phyloP scores from a whole-genome alignment of 192 early-diverging fungal genomes.

The Linnemannia schmuckeri region DNA sequence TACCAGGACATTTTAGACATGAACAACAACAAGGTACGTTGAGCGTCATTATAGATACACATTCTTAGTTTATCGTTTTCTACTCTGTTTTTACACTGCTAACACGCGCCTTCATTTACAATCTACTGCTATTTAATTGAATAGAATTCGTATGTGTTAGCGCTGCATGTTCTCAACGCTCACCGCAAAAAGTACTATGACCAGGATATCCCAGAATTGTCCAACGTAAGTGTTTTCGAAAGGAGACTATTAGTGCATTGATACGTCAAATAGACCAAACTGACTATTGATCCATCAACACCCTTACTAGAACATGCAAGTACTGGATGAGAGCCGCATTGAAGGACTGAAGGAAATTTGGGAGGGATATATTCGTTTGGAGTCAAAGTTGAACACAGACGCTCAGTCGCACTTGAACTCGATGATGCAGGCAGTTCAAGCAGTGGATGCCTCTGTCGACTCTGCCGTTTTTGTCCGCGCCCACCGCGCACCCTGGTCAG shows the following conservation, averaged over 20 bases:
- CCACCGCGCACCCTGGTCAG: slow-evolving; percentile 39
- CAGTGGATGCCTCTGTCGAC: slow-evolving; percentile 68
- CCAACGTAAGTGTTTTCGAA: slow-evolving; percentile 60
- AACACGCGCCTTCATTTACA: not conserved
- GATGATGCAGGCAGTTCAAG: slow-evolving; percentile 43
- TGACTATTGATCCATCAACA: not conserved
- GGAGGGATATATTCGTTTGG: slow-evolving; percentile 61
- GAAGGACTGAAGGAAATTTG: slow-evolving; percentile 68
- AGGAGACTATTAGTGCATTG: not conserved
- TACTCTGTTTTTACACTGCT: not conserved
- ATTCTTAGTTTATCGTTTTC: not conserved
- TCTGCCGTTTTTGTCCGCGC: slow-evolving; percentile 63
- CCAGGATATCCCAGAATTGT: slow-evolving; percentile 70
- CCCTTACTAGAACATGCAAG: slow-evolving; percentile 69
- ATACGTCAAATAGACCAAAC: not conserved
- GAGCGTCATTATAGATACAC: not conserved
- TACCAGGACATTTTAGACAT: slow-evolving; percentile 76
- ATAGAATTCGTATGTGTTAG: slow-evolving; percentile 78
- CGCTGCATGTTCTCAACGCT: slow-evolving; percentile 73
- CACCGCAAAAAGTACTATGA: slow-evolving; percentile 72
- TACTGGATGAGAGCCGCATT: slow-evolving; percentile 67
- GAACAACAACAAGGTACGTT: slow-evolving; percentile 71
- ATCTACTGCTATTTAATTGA: not conserved
- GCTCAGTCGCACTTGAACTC: slow-evolving; percentile 50
- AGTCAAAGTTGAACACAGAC: slow-evolving; percentile 55